Evolutionary conservation across 306 rosid species (phyloP).

Genomic region (Fragaria iinumae): DNA sequence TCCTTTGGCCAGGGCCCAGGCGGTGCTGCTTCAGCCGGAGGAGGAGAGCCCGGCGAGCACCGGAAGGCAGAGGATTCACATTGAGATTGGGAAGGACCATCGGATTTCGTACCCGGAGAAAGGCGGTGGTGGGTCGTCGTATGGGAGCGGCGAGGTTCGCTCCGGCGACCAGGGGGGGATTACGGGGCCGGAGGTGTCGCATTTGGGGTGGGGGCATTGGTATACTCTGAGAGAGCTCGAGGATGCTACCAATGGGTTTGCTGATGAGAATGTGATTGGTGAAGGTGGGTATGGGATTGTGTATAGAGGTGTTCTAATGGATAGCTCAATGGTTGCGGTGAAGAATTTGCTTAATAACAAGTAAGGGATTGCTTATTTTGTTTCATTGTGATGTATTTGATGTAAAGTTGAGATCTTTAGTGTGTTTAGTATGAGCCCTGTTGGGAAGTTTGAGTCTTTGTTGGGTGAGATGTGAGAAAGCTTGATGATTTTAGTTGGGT

Average conservation of each 20-base stretch:
- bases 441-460: neutral
- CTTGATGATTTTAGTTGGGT: neutral
- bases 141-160: conserved; percentile 50
- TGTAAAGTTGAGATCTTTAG: neutral
- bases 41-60: conserved; percentile 29
- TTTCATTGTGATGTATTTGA: neutral
- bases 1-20: conserved; percentile 23
- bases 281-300: conserved; percentile 72
- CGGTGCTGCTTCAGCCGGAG: conserved; percentile 38
- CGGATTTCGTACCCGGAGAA: conserved; percentile 61
- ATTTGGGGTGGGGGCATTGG: conserved; percentile 74
- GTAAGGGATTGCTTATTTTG: conserved; percentile 17
- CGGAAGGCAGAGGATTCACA: conserved; percentile 40
- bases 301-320: conserved; percentile 53
- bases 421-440: conserved; percentile 6
- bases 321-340: conserved; percentile 42
- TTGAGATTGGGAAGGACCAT: conserved; percentile 61
- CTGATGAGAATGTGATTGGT: conserved; percentile 63
- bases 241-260: conserved; percentile 48
- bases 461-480: neutral
- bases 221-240: conserved; percentile 63
- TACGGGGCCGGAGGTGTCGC: conserved; percentile 54
- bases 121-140: conserved; percentile 44
- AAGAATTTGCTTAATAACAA: conserved; percentile 62
- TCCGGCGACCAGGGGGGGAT: conserved; percentile 45